A percentile compares a stretch with the other conserved stretches of the same genome.
Conservation (phyloP, 2,329 filamentous ascomycete genomes). For the Fusarium tanahbumbuense region DNA sequence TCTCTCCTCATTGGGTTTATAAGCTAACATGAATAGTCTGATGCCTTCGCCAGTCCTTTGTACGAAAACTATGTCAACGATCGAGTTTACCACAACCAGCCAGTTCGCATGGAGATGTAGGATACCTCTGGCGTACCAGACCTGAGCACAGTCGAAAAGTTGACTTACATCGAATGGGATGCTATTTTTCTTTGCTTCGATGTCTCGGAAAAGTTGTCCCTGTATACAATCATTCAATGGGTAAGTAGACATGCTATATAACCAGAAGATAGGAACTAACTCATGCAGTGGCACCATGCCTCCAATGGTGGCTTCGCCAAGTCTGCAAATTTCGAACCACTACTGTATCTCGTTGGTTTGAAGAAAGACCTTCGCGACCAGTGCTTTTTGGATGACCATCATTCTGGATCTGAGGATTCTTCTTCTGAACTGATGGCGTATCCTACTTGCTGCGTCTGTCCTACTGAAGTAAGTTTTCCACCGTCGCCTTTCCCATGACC, state of each 20-base stretch:
- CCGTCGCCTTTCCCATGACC: fast-evolving
- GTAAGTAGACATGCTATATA: constrained; percentile 34
- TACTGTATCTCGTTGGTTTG: constrained; percentile 51
- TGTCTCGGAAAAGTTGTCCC: constrained; percentile 50
- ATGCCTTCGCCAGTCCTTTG: constrained; percentile 48
- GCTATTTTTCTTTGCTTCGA: constrained; percentile 56
- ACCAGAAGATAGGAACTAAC: background rate
- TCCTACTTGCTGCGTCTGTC: constrained; percentile 49
- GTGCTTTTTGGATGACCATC: constrained; percentile 42
- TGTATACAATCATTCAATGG: constrained; percentile 53
- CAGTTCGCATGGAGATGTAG: constrained; percentile 52
- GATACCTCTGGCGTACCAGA: constrained; percentile 56
- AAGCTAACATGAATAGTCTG: constrained; percentile 43
- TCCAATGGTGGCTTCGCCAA: constrained; percentile 45
- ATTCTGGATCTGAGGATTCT: constrained; percentile 6
- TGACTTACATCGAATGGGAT: constrained; percentile 54
- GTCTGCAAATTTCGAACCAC: constrained; percentile 32
- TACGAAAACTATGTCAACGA: constrained; percentile 53
- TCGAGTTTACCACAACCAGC: constrained; percentile 41
- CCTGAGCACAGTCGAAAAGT: constrained; percentile 49
- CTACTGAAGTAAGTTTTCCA: constrained; percentile 43
- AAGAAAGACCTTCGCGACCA: constrained; percentile 51
- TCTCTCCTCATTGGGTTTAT: fast-evolving
- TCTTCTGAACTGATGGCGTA: constrained; percentile 31
- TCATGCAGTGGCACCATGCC: constrained; percentile 48